A percentile compares a stretch with the other conserved stretches of the same genome.
phyloP scores from a whole-genome alignment of 768 basidiomycete species.

The Sporobolomyces roseus region DNA sequence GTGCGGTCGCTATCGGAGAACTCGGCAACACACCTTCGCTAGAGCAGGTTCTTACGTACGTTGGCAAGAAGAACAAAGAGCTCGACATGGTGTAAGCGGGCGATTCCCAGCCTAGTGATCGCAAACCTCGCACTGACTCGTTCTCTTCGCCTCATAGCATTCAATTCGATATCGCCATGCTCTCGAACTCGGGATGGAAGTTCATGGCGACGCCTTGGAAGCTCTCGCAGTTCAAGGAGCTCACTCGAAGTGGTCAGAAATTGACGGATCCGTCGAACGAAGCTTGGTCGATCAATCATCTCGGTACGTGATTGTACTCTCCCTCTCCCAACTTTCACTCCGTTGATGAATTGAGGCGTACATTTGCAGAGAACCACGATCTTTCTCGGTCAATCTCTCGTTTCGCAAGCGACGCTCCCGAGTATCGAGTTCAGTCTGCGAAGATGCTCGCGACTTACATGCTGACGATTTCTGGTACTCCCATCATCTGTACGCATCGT shows the following conservation, averaged over 20 bases:
- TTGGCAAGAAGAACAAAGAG: conserved; percentile 57
- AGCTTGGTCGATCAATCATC: conserved; percentile 50
- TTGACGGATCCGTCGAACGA: conserved; percentile 18
- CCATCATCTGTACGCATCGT: conserved; percentile 58
- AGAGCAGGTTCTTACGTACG: conserved; percentile 57
- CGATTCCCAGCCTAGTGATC: conserved; percentile 52
- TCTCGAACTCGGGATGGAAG: background rate
- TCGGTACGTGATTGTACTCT: no score
- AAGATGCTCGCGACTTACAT: conserved; percentile 65
- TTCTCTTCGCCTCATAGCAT: no score
- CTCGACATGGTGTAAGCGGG: conserved; percentile 64
- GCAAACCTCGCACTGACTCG: no score
- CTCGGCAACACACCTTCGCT: conserved; percentile 47
- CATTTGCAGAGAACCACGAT: conserved; percentile 75
- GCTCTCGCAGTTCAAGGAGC: conserved; percentile 26
- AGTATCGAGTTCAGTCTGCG: conserved; percentile 60
- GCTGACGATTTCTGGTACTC: conserved; percentile 61
- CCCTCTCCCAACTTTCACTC: no score
- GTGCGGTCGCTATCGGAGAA: conserved; percentile 47
- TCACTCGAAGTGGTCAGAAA: conserved; percentile 4
- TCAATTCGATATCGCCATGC: conserved; percentile 8
- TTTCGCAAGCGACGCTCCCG: conserved; percentile 61
- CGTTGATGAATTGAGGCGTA: no score
- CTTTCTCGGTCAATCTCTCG: conserved; percentile 60
- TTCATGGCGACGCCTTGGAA: conserved; percentile 9